Evolutionary conservation across 73 alveolate species (phyloP), one percentile per base, ranked within the genome.

Genomic region (Symbiodinium pilosum): DNA sequence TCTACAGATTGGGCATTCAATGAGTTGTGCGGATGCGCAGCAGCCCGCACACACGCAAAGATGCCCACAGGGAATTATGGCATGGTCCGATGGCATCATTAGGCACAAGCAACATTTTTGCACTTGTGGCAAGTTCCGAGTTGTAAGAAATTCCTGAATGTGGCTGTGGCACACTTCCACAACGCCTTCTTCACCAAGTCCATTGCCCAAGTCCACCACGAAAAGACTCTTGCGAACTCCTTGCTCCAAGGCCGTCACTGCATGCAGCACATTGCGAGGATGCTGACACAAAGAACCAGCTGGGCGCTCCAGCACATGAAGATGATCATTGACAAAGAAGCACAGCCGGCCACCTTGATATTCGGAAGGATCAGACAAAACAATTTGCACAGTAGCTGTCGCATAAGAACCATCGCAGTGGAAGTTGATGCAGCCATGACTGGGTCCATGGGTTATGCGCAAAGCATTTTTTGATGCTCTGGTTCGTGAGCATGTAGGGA

Each of bases 371-470:
- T 51, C 84, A 38, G 52, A 44, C 94, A 87, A 24, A 14, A 64
- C 83, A 26, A 87, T 34, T 83, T 87, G 94, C 94, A 87, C 94
- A 38, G 94, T 87, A 26, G 43, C 64, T 81, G 64, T 52, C 2
- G 94, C 94, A 36, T 51, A 87, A 43, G 34, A 21, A 43, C 94
- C 94, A 51, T 87, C 94, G 38, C 83, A 87, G 34, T 87, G 94
- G 41, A 51, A 87, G 59, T 56, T 43, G 94, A 87, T 56, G 84
- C 85, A 51, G 16, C 59, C 84, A 38, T 51, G 16, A 54, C 56
- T 56, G 30, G 94, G 94, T 16, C 94, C 94, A 16, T 30, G 54
- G 34, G 85, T 87, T 41, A 39, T 34, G 41, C 94, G 83, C 94
- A 87, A 8, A 14, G 84, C 94, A 14, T 52, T 3, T 36, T 47